Base-by-base conservation (phyloP, 2,329 filamentous ascomycete genomes). In the Cladophialophora chaetospira region DNA sequence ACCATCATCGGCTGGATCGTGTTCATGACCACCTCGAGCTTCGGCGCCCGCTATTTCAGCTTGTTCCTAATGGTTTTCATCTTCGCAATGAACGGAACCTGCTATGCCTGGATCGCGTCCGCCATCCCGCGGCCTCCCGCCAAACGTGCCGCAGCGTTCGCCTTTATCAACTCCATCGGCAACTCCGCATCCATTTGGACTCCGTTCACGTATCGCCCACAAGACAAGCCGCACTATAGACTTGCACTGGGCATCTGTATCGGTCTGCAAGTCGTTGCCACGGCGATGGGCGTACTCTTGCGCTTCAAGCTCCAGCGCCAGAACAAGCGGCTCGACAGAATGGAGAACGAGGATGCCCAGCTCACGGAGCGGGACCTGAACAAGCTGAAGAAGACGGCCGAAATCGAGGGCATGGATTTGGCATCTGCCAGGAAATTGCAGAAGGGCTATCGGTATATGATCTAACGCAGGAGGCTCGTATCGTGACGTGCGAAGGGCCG, bases 11-110 rank as follows among this genome's bases (percentile, higher is more conserved):
- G 80, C 5, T 81, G 76, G 51, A 64, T 82, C 36, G 71, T 84
- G 54, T 84, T 82, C 70, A 82, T 83, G 77, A 77, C 76, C 3
- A 79, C 77, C 10, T 65, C 73, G 5, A 64, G 65, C 19, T 83
- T 84, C 52, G 81, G 77, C 0, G 74, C 80, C 0, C 75, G 79
- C 25, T 85, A 83, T 70, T 79, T 83, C 69, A 76, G 75, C 23
- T 71, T 82, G 57, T 83, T 83, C 72, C 70, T 82, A 29, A 77
- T 82, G 51, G 35, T 55, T 71, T 82, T 83, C 63, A 75, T 83
- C 57, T 82, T 83, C 61, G 75, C 78, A n/a, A 78, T 79, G 68
- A 81, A 81, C 70, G 77, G 77, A 29, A 81, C 78, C 3, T 58
- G 73, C 10, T 77, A 72, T 58, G 72, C 74, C 3, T 81, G 80